Evolutionary conservation across 306 rosid species (phyloP), one percentile per base, ranked within the genome.

Genomic region (Spatholobus suberectus): DNA sequence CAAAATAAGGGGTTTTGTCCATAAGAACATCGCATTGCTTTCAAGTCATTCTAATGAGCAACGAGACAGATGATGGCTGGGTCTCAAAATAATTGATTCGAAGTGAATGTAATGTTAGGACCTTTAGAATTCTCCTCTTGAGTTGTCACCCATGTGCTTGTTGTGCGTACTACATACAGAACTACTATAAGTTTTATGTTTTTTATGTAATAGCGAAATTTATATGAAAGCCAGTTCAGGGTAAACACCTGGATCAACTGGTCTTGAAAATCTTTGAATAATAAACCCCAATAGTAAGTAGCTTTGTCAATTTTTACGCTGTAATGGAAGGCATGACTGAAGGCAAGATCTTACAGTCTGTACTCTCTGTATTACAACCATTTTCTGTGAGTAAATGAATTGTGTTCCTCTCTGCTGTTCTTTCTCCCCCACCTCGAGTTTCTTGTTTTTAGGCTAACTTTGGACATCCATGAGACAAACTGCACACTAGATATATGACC

Each of bases 31-130:
- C 32, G 1, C 82, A 46, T 12, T 49, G 37, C 77, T 65, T 59
- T 75, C n/a, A 4, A 54, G 29, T 18, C 26, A 37, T 84, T 61
- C 49, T 68, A 9, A 14, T 3, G 40, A 27, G 49, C 70, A 76
- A 59, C 17, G 68, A 72, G 79, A 83, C 21, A 21, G 32, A 47
- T 61, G 73, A 55, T 73, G 38, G 37, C 24, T 46, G 71, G 55
- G 20, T n/a, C 55, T 38, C 40, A 59, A 71, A 18, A 70, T 59
- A 23, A 67, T 24, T 47, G 23, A 66, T 69, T 26, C 27, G 20
- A 79, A 38, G 44, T 40, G 57, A 67, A 23, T 41, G 14, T 37
- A 40, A 51, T 34, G 13, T 18, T 7, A 13, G 17, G 35, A 27
- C 37, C 4, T 37, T 49, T 4, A 20, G 61, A 32, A 32, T 35